Evolutionary conservation across 2,329 filamentous ascomycete genomes (phyloP), one percentile per base, ranked within the genome.

Genomic region (Magnaporthiopsis incrustans): DNA sequence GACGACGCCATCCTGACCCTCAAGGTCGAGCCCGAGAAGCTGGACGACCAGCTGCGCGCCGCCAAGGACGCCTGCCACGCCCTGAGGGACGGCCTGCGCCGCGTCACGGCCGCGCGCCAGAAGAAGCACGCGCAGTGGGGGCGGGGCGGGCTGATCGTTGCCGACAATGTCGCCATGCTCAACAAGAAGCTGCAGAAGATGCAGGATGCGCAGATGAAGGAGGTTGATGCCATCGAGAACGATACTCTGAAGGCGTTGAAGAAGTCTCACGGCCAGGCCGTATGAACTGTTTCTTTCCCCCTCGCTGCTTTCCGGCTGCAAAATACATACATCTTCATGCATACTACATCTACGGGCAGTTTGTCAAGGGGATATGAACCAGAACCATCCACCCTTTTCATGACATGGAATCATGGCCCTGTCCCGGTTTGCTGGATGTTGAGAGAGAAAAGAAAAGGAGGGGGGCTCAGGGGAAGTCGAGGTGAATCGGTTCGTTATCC

Each of bases 1-100:
- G 85, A 85, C 73, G 82, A 84, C 73, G 79, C 86, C 27, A 83
- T 86, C 76, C 79, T 86, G 65, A 70, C 82, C 33, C 77, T 86
- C 66, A 78, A 78, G 70, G 74, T 85, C 64, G 82, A 85, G 77
- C 74, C 77, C 35, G 82, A 83, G 75, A 74, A 74, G 67, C 77
- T 74, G 64, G 82, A 83, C 33, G 82, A 81, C 64, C 70, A 81
- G 53, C 71, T 72, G 60, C 72, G 72, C 65, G 72, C 79, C 44
- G 75, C 79, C 60, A 78, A 77, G 71, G 81, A 81, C 57, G 68
- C 77, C 15, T 78, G 78, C 63, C 78, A 83, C 70, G 75, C 72
- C 44, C 86, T 83, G 82, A 74, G 79, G 60, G 80, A 82, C 33
- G 72, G 78, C 65, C 72, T 85, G 32, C 75, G 83, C 62, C 62